These are phyloP conservation scores for Pseudogymnoascus sp. DNA, from an alignment of 2,329 filamentous ascomycete genomes.

Conservation along the genomic window DNA sequence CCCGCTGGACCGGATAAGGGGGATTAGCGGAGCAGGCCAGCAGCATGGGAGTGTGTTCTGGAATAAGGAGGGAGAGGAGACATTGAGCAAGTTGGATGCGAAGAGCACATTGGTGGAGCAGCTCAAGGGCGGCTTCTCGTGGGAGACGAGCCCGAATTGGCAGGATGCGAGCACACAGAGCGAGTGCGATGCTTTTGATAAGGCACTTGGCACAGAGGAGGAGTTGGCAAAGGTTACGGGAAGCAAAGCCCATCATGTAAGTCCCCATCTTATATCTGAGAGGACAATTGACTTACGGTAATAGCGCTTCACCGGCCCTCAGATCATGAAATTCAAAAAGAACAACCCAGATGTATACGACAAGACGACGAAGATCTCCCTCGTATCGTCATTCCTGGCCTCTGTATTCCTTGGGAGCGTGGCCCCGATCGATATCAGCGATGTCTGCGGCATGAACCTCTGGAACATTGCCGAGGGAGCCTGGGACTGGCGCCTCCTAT, in stretches of 20 bases:
- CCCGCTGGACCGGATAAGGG: conserved; percentile 67
- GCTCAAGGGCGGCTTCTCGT: conserved; percentile 64
- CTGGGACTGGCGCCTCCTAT: conserved; percentile 70
- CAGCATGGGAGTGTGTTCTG: conserved; percentile 98
- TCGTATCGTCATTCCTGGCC: conserved; percentile 91
- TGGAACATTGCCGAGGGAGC: conserved; percentile 74
- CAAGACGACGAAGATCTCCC: conserved; percentile 74
- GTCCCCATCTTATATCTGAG: conserved; percentile 26
- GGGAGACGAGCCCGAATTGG: conserved; percentile 91
- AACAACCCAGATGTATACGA: conserved; percentile 76
- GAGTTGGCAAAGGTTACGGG: conserved; percentile 73
- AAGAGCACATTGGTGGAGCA: conserved; percentile 62
- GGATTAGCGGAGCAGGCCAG: conserved; percentile 86
- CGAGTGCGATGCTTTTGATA: conserved; percentile 86
- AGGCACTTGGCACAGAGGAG: conserved; percentile 55
- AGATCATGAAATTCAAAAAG: conserved; percentile 81
- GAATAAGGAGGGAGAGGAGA: conserved; percentile 59
- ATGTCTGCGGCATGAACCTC: conserved; percentile 94
- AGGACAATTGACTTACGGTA: not conserved
- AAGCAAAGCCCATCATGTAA: conserved; percentile 87
- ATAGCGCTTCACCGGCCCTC: conserved; percentile 91
- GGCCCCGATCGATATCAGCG: conserved; percentile 85
- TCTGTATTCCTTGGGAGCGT: conserved; percentile 79
- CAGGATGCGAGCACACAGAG: conserved; percentile 91
- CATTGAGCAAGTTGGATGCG: conserved; percentile 55